Evolutionary conservation across 306 rosid species (phyloP), one percentile per base, ranked within the genome.

Genomic region (Herpetospermum pedunculosum): DNA sequence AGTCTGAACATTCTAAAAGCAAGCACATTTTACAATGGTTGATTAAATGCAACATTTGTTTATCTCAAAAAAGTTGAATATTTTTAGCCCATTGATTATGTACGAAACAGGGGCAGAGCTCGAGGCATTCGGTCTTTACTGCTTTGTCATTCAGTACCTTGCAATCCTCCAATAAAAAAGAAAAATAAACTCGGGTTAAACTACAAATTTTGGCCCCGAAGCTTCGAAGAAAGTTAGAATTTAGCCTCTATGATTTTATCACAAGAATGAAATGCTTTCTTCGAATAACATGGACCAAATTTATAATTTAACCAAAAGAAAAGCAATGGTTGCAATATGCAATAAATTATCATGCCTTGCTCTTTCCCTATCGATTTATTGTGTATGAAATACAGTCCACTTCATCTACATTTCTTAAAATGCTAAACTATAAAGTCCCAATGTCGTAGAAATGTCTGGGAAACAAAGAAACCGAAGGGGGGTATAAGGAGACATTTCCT

Each of bases 321-420:
- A n/a, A 19, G 47, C 70, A 35, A 21, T 10, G 18, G 70, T 19
- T 35, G 70, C 15, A 32, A 34, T 62, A 18, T 40, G 48, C 11
- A 21, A 69, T 44, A 69, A 44, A 69, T 43, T 43, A 44, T 41
- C 37, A 44, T 25, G 72, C 54, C 44, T 60, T 43, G 53, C 55
- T 44, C 55, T 26, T 69, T 69, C 52, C 54, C 73, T 14, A 69
- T 69, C 11, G 34, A 43, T 44, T 69, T 69, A 69, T 69, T 41
- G 52, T 67, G 35, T 40, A 38, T 23, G 72, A 38, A 67, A 67
- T 41, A 67, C 52, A 67, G 72, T 67, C 35, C 72, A 67, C 77
- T 52, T 59, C 60, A 52, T 72, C 71, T 73, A 29, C 63, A 40
- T 70, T 55, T 53, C 19, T 16, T 62, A 5, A 58, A 41, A 43